Base-by-base conservation (phyloP, 805 yeast species). In the Suhomyces sp. region DNA sequence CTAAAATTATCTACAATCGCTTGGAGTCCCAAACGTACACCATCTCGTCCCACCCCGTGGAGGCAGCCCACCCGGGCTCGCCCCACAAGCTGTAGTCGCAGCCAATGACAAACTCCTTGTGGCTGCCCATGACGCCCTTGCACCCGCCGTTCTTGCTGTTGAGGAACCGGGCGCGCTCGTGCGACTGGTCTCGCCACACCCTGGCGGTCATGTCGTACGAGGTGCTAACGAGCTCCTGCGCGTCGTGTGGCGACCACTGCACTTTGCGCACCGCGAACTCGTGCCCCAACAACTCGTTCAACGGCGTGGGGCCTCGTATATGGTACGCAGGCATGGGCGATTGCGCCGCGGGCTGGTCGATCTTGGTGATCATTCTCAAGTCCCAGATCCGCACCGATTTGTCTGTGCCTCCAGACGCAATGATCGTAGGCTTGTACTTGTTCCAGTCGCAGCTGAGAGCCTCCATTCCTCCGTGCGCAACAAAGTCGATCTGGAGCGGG, bases 21-120 rank as follows among this genome's bases (percentile, higher is more conserved):
- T 82, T 80, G 1, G 88, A 82, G 60, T 88, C 91, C 96, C 96
- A 94, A 6, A 94, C 80, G 65, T 87, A 86, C 6, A 91, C 86
- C 87, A 90, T 90, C 64, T 93, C 96, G 72, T 93, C 99, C 97
- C 97, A 93, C 1, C 97, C 97, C 0, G 92, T 86, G 13, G 97
- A 86, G 8, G 94, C 96, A 15, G 87, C 91, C 91, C 94, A 92
- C 1, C 97, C 97, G 1, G 94, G 96, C 60, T 85, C 86, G 2
- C 98, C 99, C 97, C 97, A 93, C 49, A 94, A 70, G 58, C 96
- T 87, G 88, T 97, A 94, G 72, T 94, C 98, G 57, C 92, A 87
- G 15, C 96, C 97, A 60, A 88, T 83, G 1, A 88, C 97, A 72
- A 93, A 93, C 74, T 93, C 99, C 27, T 83, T 79, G 71, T 94